Base-by-base conservation (phyloP, 1,139 yeast species). In the Geotrichum fermentans region DNA sequence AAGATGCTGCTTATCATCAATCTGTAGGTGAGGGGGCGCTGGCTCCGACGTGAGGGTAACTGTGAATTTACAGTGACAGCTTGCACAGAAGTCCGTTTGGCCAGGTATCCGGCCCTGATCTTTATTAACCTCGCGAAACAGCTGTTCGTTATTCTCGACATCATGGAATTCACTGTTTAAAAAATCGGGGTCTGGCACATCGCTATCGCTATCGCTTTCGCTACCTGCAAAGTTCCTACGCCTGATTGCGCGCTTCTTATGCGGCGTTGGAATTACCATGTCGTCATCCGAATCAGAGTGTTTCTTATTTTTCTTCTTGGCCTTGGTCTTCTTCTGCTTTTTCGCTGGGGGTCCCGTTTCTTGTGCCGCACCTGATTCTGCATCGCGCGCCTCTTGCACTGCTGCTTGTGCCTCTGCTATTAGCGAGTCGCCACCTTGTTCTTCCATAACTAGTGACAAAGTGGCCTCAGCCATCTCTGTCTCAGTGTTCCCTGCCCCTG, bases 61-160 rank as follows among this genome's bases (percentile, higher is more conserved):
- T 11, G 50, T 50, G 43, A 50, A 50, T 34, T 61, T 51, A 29
- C 56, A 50, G 22, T 53, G 52, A 48, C 64, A 60, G 33, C 52
- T 56, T 1, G 62, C 63, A 44, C 63, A 61, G 43, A 59, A 59
- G 16, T 60, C 64, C 10, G 57, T 53, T 35, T 56, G 57, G n/a
- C 64, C 63, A 1, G 62, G 56, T 26, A 47, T 48, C 8, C 61
- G 55, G n/a, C 60, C 52, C 20, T 47, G 29, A 16, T 51, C 49
- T 20, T 48, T 40, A 7, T 50, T 41, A 2, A 32, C 21, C 14
- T 32, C 43, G 47, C 40, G 54, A 42, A 28, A 53, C 54, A 18
- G 46, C 56, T 21, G 54, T 54, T 29, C 53, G 11, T 55, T 57
- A 14, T 53, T 58, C 17, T 56, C 60, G 1, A 54, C 62, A 2